Evolutionary conservation across 2,329 filamentous ascomycete species (phyloP).

Genomic region (Aspergillus pseudoterreus): DNA sequence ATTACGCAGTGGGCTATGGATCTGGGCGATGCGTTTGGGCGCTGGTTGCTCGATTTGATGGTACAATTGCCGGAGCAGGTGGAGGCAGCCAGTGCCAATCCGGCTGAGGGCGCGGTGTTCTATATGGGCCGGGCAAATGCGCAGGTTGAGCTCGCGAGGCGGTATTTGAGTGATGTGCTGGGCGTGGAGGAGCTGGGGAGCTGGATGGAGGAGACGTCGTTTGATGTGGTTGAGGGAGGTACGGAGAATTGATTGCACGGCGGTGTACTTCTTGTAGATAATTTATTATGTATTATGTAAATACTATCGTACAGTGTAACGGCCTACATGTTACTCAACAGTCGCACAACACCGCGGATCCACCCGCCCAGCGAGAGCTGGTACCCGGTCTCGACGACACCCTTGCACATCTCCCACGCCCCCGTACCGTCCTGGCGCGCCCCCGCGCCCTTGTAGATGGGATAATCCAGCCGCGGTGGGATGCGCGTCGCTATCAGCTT

Average conservation of each 20-base stretch:
- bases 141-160: constrained; percentile 14
- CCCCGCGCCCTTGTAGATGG: constrained; percentile 61
- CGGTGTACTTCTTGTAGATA: not conserved
- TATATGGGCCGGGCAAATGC: constrained; percentile 20
- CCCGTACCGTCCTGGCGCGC: constrained; percentile 51
- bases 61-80: constrained; percentile 24
- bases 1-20: constrained; percentile 37
- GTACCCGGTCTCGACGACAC: constrained; percentile 45
- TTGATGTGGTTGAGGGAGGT: constrained; percentile 9
- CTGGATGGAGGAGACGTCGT: constrained; percentile 23
- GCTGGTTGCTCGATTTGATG: constrained; percentile 36
- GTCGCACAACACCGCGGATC: constrained; percentile 33
- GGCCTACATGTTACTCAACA: constrained; percentile 36
- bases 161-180: constrained; percentile 26
- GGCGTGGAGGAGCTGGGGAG: constrained; percentile 14
- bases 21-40: constrained; percentile 23
- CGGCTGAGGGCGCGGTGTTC: constrained; percentile 22
- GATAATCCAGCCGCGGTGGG: constrained; percentile 76
- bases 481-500: constrained; percentile 66
- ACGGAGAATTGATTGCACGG: not conserved
- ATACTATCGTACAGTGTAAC: not conserved
- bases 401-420: constrained; percentile 57
- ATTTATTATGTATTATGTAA: not conserved
- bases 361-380: constrained; percentile 41
- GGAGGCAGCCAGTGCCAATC: constrained; percentile 13